Evolutionary conservation across 1,284 basidiomycete species (phyloP).

Genomic region (Ustilago nuda): DNA sequence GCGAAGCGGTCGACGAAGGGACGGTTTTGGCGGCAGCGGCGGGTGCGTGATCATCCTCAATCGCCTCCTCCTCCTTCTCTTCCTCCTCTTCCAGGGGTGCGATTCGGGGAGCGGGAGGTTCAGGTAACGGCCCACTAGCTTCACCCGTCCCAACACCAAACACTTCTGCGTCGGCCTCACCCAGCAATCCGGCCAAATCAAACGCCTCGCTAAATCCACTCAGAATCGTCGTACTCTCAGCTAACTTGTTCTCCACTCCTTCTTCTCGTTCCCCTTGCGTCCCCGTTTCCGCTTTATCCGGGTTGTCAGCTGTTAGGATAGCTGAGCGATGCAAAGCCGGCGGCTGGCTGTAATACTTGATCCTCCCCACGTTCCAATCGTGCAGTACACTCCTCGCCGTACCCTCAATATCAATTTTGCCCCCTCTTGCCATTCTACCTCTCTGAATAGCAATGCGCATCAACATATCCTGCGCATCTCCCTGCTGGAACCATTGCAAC

Average conservation of each 20-base stretch:
- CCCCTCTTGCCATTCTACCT: conserved; percentile 76
- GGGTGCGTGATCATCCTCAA: conserved; percentile 28
- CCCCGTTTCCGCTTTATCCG: conserved; percentile 4
- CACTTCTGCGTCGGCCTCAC: conserved; percentile 66
- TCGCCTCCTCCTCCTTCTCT: conserved; percentile 17
- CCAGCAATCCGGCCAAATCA: conserved; percentile 65
- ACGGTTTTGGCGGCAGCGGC: not conserved
- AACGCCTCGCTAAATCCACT: conserved; percentile 62
- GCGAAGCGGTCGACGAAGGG: not conserved
- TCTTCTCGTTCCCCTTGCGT: not conserved
- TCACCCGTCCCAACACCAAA: conserved; percentile 50
- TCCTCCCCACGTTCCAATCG: conserved; percentile 97
- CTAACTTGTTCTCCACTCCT: conserved; percentile 17
- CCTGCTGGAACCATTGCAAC: conserved; percentile 68
- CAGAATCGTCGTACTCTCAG: conserved; percentile 44
- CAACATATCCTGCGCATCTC: conserved; percentile 81
- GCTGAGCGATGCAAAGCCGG: conserved; percentile 71
- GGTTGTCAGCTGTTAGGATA: conserved; percentile 20
- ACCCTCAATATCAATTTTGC: conserved; percentile 86
- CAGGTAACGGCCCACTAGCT: conserved; percentile 6
- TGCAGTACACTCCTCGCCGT: conserved; percentile 85
- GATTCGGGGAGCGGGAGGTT: conserved; percentile 24
- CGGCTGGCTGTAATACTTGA: conserved; percentile 85
- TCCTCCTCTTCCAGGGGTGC: conserved; percentile 8
- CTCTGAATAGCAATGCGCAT: conserved; percentile 88